Evolutionary conservation across 306 rosid genomes (phyloP), one percentile per base, ranked within the genome.

Genomic region (Fragaria iinumae): DNA sequence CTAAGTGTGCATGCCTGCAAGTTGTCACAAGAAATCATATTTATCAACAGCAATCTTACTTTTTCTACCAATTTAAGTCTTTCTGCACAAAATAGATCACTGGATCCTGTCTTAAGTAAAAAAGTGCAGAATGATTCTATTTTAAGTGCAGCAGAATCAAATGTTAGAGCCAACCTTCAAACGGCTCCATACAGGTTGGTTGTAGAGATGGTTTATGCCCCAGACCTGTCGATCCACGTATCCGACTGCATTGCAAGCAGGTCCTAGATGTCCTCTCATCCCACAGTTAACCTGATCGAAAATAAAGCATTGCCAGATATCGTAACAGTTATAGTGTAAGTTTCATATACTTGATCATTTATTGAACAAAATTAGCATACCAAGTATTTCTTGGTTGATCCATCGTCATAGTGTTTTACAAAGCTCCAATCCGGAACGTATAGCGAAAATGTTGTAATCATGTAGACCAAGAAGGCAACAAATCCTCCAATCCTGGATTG

Each of bases 181-280:
- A 52, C 91, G 97, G 45, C 45, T 78, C 97, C 98, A 93, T 71
- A 93, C 97, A 69, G 98, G 98, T 45, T 82, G 84, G 53, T 85
- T 12, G 75, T 93, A 93, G 76, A 93, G 90, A 82, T 93, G 98
- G 71, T 93, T 90, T 47, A 93, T 77, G 43, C 98, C 98, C 98
- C 98, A 93, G 68, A 88, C 93, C 73, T 78, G 88, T 69, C 98
- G 77, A 79, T 93, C 98, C 41, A 91, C 97, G 66, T 83, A n/a
- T 29, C 98, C 97, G 23, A 91, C 97, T 1, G 97, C 97, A 67
- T 93, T 93, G 82, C 98, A 93, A 38, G 98, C 96, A 5, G 98
- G 97, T 2, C 97, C 93, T 38, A 93, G 52, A 77, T 91, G 90
- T 71, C 98, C 93, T 91, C 97, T 88, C 91, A 91, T 84, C 63